Evolutionary conservation across 129 eudicot species (phyloP).

Genomic region (Kitagawia praeruptora): DNA sequence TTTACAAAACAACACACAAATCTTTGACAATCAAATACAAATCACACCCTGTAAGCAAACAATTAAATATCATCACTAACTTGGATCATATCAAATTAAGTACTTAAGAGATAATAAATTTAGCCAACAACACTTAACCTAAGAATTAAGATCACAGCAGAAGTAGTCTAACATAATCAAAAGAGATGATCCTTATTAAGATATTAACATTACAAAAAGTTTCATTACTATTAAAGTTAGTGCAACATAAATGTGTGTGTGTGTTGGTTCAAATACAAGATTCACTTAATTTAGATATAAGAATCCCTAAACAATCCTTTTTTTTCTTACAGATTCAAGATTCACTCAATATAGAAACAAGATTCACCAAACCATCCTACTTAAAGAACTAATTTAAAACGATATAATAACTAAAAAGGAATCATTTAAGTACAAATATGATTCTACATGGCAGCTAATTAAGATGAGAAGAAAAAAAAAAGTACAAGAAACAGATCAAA

Average conservation of each 20-base stretch:
- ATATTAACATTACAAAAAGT: neutral
- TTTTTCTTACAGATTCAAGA: neutral
- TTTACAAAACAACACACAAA: neutral
- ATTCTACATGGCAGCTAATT: neutral
- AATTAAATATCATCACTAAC: neutral
- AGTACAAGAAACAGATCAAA: neutral
- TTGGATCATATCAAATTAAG: neutral
- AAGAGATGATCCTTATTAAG: neutral
- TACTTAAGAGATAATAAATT: neutral
- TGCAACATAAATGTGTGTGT: too few relatives aligned
- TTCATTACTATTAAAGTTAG: neutral
- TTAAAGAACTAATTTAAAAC: neutral
- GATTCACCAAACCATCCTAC: neutral
- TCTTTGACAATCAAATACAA: neutral
- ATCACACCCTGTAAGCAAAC: neutral
- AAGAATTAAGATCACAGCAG: neutral
- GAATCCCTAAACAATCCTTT: too few relatives aligned
- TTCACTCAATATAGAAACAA: neutral
- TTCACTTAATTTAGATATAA: too few relatives aligned
- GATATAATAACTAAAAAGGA: neutral
- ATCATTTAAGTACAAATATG: neutral
- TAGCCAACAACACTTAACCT: neutral
- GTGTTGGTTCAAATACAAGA: too few relatives aligned
- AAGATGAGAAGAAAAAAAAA: neutral
- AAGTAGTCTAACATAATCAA: neutral